Evolutionary conservation across 257 asterid species (phyloP), one percentile per base, ranked within the genome.

Genomic region (Solanum paucissectum): DNA sequence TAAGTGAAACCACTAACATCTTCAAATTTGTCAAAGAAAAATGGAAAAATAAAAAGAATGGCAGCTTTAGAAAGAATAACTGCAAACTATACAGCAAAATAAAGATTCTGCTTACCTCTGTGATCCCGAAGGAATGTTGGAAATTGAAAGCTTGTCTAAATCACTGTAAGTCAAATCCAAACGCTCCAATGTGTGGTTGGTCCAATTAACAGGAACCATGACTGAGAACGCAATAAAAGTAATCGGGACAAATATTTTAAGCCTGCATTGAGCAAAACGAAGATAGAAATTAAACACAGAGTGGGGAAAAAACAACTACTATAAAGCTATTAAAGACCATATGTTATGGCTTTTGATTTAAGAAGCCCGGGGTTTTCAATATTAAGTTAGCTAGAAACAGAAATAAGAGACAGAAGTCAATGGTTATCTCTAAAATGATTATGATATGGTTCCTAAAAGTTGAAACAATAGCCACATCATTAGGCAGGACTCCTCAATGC

Each of bases 201-300:
- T 97, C 97, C 98, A 95, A 92, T 97, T 97, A 93, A 97, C 98
- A 20, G 99, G 99, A 90, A 95, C 98, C 84, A 97, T 91, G 86
- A 97, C 89, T 69, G 97, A 90, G 92, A 95, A 95, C 66, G 99
- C 94, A 86, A 97, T 85, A 90, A 95, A 83, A 83, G 98, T 90
- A 87, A 97, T 60, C 2, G 99, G 99, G 84, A 94, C 98, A 92
- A 97, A 97, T 88, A 97, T 93, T 91, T 97, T 97, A 60, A 97
- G 94, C 84, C 99, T 95, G 96, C 91, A 91, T 32, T 66, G 40
- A 46, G 46, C 42, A 73, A 44, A 79, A 14, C 13, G 83, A 75
- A 84, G 20, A 36, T 12, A 62, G 76, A 68, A 84, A 74, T 49
- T 88, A 82, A 71, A 73, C 16, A 44, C 85, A 87, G 69, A 77